Conservation (phyloP, 192 early-diverging fungal species). For the Diversispora epigaea region DNA sequence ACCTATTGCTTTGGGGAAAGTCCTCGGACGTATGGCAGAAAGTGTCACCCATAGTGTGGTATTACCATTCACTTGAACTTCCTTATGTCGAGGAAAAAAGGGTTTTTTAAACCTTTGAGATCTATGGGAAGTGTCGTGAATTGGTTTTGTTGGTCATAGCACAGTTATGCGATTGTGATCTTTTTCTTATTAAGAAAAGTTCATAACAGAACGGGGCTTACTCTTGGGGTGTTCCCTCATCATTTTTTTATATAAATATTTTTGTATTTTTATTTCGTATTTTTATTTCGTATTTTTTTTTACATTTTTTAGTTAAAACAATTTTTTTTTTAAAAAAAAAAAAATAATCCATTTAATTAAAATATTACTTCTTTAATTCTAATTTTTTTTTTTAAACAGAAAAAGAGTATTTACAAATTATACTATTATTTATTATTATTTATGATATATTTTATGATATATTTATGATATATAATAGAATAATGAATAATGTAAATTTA, state of each 20-base stretch:
- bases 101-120: not conserved
- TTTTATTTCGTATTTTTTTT: too few species aligned
- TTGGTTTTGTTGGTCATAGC: conserved; percentile 34
- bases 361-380: too few species aligned
- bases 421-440: too few species aligned
- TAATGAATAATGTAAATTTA: too few species aligned
- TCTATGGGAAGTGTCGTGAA: not conserved
- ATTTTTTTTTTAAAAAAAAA: too few species aligned
- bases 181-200: not conserved
- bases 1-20: conserved; percentile 35
- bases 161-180: conserved; percentile 39
- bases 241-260: not conserved
- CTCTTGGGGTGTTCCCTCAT: conserved; percentile 33
- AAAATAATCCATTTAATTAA: too few species aligned
- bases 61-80: conserved; percentile 1
- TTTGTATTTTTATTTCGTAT: not conserved
- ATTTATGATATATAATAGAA: too few species aligned
- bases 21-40: conserved; percentile 39
- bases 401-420: too few species aligned
- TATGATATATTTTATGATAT: too few species aligned
- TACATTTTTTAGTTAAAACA: too few species aligned
- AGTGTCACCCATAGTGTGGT: conserved; percentile 35
- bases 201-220: conserved; percentile 38
- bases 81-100: not conserved
- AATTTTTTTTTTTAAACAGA: too few species aligned